A percentile compares a stretch with the other conserved stretches of the same genome.
These are phyloP conservation scores for Isatis tinctoria DNA, from an alignment of 345 rosid species.

Conservation along the genomic window DNA sequence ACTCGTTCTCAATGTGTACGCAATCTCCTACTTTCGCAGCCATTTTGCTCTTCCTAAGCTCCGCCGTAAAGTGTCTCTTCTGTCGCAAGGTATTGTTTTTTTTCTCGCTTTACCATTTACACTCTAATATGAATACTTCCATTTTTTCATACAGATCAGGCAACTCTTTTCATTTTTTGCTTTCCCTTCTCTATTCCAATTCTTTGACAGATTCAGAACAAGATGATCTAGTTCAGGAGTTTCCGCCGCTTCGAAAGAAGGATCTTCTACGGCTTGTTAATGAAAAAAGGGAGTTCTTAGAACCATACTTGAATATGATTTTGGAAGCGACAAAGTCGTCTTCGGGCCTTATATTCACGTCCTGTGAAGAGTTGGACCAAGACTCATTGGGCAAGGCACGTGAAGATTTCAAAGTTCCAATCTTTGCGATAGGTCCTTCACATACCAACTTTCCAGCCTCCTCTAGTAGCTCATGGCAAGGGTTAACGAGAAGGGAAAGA, in stretches of 20 bases:
- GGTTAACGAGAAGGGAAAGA: conserved; percentile 31
- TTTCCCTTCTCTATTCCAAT: background rate
- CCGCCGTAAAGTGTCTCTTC: conserved; percentile 1
- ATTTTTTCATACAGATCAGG: background rate
- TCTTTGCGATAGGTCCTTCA: conserved; percentile 54
- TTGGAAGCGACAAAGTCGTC: conserved; percentile 22
- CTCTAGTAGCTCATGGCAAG: conserved; percentile 24
- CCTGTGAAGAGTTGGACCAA: conserved; percentile 52
- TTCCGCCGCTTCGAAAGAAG: conserved; percentile 12
- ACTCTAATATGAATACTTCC: background rate
- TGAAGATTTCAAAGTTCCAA: conserved; percentile 27
- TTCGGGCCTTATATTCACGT: conserved; percentile 45
- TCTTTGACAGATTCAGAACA: conserved; percentile 1
- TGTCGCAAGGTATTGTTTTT: background rate
- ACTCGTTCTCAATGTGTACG: background rate
- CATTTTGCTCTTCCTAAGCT: conserved; percentile 30
- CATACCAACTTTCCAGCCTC: conserved; percentile 11
- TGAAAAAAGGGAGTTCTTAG: background rate
- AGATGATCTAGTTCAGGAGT: conserved; percentile 2
- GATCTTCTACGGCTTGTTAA: background rate
- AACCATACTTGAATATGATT: background rate
- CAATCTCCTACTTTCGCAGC: conserved; percentile 6
- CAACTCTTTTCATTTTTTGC: no score
- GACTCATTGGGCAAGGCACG: conserved; percentile 41
- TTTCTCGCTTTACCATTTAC: background rate